Evolutionary conservation across 1,284 basidiomycete species (phyloP).

Genomic region (Pholiota adiposa): DNA sequence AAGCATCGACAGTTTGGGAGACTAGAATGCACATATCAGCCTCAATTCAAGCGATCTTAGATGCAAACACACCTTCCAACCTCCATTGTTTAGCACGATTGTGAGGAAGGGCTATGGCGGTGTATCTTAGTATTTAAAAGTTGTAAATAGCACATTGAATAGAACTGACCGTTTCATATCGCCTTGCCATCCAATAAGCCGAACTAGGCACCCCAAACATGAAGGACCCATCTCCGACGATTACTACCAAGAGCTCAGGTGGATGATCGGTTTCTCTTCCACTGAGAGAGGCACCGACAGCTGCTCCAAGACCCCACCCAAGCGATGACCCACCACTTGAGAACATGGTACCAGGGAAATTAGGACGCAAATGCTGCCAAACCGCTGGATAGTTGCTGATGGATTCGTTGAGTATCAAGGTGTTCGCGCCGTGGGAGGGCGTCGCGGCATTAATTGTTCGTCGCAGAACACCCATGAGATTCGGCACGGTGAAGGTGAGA

Average conservation of each 20-base stretch:
- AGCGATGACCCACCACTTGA: conserved; percentile 63
- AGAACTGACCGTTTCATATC: conserved; percentile 62
- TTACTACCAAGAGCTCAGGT: conserved; percentile 55
- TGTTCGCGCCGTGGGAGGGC: conserved; percentile 40
- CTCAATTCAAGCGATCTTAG: neutral
- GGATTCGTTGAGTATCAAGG: conserved; percentile 64
- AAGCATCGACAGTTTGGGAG: conserved; percentile 67
- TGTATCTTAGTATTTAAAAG: neutral
- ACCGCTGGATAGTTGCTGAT: conserved; percentile 59
- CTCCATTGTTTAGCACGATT: conserved; percentile 72
- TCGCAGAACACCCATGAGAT: conserved; percentile 55
- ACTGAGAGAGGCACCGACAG: conserved; percentile 59
- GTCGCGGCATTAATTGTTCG: conserved; percentile 39
- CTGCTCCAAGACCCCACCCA: conserved; percentile 69
- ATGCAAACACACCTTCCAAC: conserved; percentile 55
- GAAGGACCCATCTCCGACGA: conserved; percentile 73
- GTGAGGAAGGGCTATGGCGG: conserved; percentile 66
- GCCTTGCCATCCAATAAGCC: conserved; percentile 71
- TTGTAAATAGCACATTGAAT: neutral
- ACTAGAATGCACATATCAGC: conserved; percentile 33
- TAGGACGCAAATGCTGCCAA: conserved; percentile 63
- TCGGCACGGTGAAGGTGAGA: conserved; percentile 48
- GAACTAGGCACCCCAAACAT: conserved; percentile 70
- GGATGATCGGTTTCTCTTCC: conserved; percentile 31
- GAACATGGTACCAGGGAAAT: conserved; percentile 52